Percentiles rank a stretch among this genome's conserved stretches.
Conservation (phyloP, 257 asterid species). For the Prunella vulgaris region DNA sequence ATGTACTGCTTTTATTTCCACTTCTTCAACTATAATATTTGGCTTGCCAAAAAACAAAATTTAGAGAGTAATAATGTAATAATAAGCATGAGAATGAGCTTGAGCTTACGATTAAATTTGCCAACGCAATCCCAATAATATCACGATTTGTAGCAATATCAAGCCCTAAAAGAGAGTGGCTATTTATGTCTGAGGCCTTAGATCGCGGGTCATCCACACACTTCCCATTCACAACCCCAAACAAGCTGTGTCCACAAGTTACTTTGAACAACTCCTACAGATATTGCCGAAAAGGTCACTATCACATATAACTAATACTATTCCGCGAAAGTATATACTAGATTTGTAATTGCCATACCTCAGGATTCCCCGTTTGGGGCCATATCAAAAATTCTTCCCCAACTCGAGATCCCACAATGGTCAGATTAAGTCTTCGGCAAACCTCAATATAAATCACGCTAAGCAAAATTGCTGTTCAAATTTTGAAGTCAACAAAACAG, state of each 20-base stretch:
- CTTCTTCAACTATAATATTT: constrained; percentile 3
- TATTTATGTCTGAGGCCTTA: constrained; percentile 84
- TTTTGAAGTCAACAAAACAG: constrained; percentile 20
- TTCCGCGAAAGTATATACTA: neutral
- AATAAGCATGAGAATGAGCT: too few species aligned
- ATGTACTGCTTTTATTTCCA: constrained; percentile 5
- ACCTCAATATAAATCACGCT: constrained; percentile 94
- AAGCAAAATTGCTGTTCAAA: constrained; percentile 74
- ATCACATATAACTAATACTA: neutral
- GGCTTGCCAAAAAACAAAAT: neutral
- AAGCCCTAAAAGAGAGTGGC: constrained; percentile 74
- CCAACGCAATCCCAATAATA: constrained; percentile 85
- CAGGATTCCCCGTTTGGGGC: constrained; percentile 92
- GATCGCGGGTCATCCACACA: constrained; percentile 88
- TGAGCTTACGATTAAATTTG: constrained; percentile 88
- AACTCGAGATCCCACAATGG: constrained; percentile 93
- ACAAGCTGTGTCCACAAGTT: constrained; percentile 81
- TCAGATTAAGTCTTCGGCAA: constrained; percentile 82
- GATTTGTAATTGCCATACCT: constrained; percentile 44
- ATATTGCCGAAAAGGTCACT: neutral
- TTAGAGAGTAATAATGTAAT: neutral
- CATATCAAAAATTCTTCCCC: constrained; percentile 97
- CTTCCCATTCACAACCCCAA: constrained; percentile 76
- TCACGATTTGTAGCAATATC: constrained; percentile 88
- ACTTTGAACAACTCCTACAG: constrained; percentile 78